Conservation (phyloP, 176 grass and related monocot genomes). For the Microstegium vimineum region DNA sequence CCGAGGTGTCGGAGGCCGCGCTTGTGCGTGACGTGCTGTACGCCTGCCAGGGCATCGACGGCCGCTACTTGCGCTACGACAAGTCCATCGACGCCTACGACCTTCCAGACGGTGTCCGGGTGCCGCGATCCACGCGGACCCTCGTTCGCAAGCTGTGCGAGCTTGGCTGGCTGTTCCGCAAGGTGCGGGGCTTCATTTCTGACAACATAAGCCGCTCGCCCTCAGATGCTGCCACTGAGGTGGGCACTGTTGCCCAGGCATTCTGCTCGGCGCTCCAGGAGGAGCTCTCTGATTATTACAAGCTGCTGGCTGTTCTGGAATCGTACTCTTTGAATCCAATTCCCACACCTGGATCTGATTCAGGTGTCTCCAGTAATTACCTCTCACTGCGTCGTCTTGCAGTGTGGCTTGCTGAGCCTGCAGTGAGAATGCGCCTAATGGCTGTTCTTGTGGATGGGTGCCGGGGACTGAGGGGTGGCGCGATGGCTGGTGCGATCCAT, state of each 20-base stretch:
- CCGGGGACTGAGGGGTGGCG: no score
- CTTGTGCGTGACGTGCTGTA: constrained; percentile 89
- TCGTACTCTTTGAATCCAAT: no score
- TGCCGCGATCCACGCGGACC: constrained; percentile 80
- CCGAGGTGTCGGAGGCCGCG: constrained; percentile 73
- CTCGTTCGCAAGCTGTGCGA: constrained; percentile 87
- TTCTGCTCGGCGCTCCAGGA: constrained; percentile 90
- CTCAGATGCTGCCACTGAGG: constrained; percentile 44
- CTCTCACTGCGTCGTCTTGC: no score
- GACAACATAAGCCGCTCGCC: constrained; percentile 52
- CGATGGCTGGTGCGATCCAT: no score
- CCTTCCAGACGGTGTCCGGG: constrained; percentile 67
- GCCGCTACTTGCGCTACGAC: constrained; percentile 69
- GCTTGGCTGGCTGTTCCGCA: constrained; percentile 81
- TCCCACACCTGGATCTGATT: no score
- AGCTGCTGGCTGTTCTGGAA: no score
- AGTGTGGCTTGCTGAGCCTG: no score
- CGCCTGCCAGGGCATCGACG: constrained; percentile 94
- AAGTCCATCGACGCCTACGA: constrained; percentile 61
- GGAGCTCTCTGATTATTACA: no score
- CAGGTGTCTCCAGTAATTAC: no score
- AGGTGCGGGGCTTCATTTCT: constrained; percentile 73
- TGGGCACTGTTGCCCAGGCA: constrained; percentile 74
- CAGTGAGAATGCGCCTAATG: no score
- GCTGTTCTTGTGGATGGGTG: no score